These are phyloP conservation scores for Lunasporangiospora selenospora DNA, from an alignment of 192 early-diverging fungal genomes.

Conservation along the genomic window DNA sequence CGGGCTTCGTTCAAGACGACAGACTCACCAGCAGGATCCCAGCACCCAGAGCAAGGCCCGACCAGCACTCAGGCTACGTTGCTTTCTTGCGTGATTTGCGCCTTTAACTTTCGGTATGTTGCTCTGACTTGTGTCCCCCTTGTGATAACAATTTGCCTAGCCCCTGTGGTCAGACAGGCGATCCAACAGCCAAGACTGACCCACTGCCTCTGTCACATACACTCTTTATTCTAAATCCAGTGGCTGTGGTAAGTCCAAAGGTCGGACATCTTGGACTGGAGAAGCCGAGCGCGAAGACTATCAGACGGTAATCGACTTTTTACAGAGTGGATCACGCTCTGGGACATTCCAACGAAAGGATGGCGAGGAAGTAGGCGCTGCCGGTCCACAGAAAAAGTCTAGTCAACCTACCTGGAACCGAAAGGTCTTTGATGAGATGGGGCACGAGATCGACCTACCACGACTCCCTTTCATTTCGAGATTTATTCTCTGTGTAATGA, in stretches of 20 bases:
- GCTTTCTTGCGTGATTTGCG: conserved; percentile 39
- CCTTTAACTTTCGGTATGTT: conserved; percentile 51
- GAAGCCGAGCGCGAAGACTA: conserved; percentile 49
- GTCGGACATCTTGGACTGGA: conserved; percentile 48
- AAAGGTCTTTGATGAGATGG: conserved; percentile 32
- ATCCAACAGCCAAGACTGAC: background rate
- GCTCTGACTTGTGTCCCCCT: no score
- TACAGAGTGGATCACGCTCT: conserved; percentile 19
- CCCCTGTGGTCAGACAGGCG: no score
- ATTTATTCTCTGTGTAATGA: conserved; percentile 37
- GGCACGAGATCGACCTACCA: conserved; percentile 22
- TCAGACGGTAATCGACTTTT: conserved; percentile 42
- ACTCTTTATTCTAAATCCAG: conserved; percentile 10
- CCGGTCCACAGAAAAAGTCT: no score
- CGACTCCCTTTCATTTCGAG: conserved; percentile 33
- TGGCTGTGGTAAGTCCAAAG: conserved; percentile 49
- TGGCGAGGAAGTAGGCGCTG: no score
- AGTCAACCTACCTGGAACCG: background rate
- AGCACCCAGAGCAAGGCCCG: no score
- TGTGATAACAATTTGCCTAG: no score
- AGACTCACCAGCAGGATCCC: no score
- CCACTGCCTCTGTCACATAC: background rate
- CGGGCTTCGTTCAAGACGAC: no score
- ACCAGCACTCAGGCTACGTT: no score
- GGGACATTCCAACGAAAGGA: no score